Conservation (phyloP, 306 rosid genomes). For the Quercus cerris region DNA sequence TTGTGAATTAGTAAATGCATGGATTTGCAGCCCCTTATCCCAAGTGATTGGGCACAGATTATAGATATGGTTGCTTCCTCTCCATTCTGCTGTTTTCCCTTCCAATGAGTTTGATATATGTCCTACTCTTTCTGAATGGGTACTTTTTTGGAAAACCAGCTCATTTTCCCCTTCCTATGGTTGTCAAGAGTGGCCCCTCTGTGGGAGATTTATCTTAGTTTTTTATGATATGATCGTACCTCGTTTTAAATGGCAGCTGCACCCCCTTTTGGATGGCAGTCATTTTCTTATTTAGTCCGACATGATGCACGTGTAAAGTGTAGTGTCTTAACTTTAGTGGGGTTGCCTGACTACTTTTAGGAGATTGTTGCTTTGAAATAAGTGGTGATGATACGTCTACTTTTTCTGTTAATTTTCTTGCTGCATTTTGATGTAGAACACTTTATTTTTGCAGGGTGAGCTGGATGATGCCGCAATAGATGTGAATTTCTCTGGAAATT, state of each 20-base stretch:
- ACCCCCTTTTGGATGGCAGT: background rate
- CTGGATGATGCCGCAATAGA: conserved; percentile 86
- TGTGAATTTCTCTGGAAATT: conserved; percentile 79
- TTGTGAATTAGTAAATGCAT: background rate
- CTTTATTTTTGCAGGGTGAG: conserved; percentile 62
- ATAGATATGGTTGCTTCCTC: background rate
- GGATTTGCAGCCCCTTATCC: background rate
- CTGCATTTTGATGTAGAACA: conserved; percentile 11
- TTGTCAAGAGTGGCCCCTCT: background rate
- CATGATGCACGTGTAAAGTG: conserved; percentile 9
- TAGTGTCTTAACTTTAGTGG: background rate
- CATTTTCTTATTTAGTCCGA: background rate
- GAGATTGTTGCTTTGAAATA: background rate
- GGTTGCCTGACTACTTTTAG: background rate
- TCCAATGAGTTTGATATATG: background rate
- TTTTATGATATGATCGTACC: background rate
- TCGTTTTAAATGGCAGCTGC: background rate
- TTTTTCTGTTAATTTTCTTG: conserved; percentile 1
- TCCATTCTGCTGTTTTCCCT: background rate
- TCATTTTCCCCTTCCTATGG: background rate
- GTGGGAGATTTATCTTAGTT: background rate
- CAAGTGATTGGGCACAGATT: background rate
- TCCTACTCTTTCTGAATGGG: background rate
- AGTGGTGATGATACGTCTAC: background rate
- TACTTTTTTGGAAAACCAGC: background rate